These are phyloP conservation scores for Crithidia thermophila DNA, from an alignment of 208 protist species.

Conservation along the genomic window DNA sequence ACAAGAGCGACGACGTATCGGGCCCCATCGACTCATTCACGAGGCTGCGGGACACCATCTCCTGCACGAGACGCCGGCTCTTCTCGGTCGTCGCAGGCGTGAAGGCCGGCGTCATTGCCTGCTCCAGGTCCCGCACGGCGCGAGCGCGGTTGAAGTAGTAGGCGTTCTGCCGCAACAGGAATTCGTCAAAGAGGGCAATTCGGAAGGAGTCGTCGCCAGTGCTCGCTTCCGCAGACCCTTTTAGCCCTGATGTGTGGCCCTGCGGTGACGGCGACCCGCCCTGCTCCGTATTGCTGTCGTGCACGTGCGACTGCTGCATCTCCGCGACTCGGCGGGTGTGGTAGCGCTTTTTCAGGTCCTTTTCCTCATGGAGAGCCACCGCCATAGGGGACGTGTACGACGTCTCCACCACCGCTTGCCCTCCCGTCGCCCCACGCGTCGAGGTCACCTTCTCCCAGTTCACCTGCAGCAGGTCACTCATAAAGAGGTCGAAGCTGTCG, in stretches of 20 bases:
- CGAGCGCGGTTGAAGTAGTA: conserved; percentile 55
- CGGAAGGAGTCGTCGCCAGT: conserved; percentile 28
- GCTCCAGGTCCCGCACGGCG: conserved; percentile 44
- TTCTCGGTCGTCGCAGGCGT: conserved; percentile 53
- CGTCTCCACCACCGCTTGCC: conserved; percentile 35
- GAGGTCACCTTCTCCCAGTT: conserved; percentile 18
- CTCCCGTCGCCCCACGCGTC: neutral
- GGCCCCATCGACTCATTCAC: conserved; percentile 34
- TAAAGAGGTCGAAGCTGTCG: conserved; percentile 51
- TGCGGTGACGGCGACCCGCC: too few species aligned
- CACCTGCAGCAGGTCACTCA: conserved; percentile 52
- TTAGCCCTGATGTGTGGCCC: too few species aligned
- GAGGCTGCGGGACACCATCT: conserved; percentile 52
- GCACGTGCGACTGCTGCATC: conserved; percentile 10
- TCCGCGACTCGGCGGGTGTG: conserved; percentile 16
- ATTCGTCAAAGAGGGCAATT: conserved; percentile 74
- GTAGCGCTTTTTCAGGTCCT: conserved; percentile 16
- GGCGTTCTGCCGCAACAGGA: conserved; percentile 74
- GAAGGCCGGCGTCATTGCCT: conserved; percentile 60
- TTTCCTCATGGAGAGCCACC: conserved; percentile 41
- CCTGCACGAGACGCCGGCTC: conserved; percentile 57
- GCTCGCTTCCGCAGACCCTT: neutral
- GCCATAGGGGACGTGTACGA: conserved; percentile 71
- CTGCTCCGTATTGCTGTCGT: too few species aligned
- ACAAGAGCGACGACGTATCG: conserved; percentile 31